A percentile compares a stretch with the other conserved stretches of the same genome.
Evolutionary conservation across 768 basidiomycete genomes (phyloP).

Genomic region (Leccinum barrowsii): DNA sequence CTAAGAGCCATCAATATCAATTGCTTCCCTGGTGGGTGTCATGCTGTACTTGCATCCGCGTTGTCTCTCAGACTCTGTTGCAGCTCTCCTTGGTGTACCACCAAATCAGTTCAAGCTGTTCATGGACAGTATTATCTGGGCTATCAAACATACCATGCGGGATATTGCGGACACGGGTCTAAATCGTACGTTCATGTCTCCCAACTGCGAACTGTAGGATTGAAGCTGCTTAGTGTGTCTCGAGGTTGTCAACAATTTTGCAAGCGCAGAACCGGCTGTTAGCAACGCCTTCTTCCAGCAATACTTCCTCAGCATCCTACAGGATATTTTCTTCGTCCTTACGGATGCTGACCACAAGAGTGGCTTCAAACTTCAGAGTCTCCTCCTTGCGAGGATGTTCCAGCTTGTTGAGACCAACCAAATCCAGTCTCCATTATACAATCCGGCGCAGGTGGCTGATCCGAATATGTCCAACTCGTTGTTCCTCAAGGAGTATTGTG

Average conservation of each 20-base stretch:
- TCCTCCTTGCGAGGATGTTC: conserved; percentile 91
- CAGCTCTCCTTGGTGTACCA: conserved; percentile 80
- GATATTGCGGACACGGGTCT: conserved; percentile 93
- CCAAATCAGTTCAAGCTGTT: conserved; percentile 93
- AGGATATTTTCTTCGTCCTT: conserved; percentile 95
- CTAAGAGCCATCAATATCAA: conserved; percentile 87
- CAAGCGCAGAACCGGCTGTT: conserved; percentile 70
- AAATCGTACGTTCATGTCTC: conserved; percentile 46
- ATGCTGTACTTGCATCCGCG: background rate
- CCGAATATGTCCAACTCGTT: conserved; percentile 70
- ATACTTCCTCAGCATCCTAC: conserved; percentile 89
- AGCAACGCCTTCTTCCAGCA: conserved; percentile 94
- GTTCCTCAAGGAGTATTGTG: conserved; percentile 84
- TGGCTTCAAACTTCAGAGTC: conserved; percentile 92
- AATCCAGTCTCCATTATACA: conserved; percentile 82
- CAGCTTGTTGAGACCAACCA: conserved; percentile 81
- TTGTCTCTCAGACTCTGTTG: background rate
- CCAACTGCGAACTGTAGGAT: background rate
- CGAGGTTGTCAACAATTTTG: conserved; percentile 95
- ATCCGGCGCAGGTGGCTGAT: conserved; percentile 68
- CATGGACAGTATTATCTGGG: conserved; percentile 98
- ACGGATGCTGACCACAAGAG: conserved; percentile 99
- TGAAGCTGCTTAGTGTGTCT: conserved; percentile 61
- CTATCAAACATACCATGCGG: conserved; percentile 99
- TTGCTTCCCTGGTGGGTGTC: conserved; percentile 88